A percentile compares a stretch with the other conserved stretches of the same genome.
Evolutionary conservation across 306 rosid species (phyloP).

Genomic region (Cucurbita moschata): DNA sequence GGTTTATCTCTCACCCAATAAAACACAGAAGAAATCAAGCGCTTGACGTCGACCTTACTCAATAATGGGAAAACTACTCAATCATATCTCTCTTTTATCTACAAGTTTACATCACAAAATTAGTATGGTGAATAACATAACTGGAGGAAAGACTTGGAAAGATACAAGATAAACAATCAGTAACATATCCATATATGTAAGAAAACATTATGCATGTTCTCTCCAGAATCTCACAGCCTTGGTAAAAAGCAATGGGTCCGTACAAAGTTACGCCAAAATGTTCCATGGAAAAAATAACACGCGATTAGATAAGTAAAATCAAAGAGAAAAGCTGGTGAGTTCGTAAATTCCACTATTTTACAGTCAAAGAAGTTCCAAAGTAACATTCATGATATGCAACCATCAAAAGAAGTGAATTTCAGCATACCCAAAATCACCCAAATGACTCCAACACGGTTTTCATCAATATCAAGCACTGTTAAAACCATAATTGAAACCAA

Average conservation of each 20-base stretch:
- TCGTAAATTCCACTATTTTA: neutral
- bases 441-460: conserved; percentile 13
- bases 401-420: conserved; percentile 3
- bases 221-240: neutral
- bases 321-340: neutral
- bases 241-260: neutral
- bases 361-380: conserved; percentile 23
- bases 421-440: conserved; percentile 17
- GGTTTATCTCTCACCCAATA: neutral
- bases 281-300: neutral
- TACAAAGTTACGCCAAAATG: neutral
- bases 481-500: conserved; percentile 8
- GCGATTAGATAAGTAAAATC: neutral
- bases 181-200: neutral
- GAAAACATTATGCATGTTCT: neutral
- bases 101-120: neutral
- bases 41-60: neutral
- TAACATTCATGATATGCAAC: conserved; percentile 8
- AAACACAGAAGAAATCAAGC: neutral
- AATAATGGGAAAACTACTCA: neutral
- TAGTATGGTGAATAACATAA: neutral
- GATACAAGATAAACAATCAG: neutral
- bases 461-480: conserved; percentile 3
- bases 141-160: neutral
- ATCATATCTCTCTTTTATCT: neutral